Percentiles rank a stretch among this genome's conserved stretches.
These are phyloP conservation scores for Cynara cardunculus DNA, from an alignment of 129 eudicot genomes.

Conservation along the genomic window DNA sequence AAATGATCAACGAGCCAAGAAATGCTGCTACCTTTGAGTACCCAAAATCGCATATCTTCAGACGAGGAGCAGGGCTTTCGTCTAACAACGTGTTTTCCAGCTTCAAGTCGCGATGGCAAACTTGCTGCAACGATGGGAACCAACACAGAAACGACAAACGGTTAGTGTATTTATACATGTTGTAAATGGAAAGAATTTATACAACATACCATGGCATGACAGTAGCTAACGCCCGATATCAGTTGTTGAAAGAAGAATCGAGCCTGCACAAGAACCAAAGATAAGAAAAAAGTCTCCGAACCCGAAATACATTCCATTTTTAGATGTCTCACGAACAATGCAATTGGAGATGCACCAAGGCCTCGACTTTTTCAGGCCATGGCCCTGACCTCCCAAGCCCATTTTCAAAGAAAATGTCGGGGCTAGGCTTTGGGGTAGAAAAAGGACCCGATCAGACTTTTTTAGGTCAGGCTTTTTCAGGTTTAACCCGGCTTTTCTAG, in stretches of 20 bases:
- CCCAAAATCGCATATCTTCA: conserved; percentile 81
- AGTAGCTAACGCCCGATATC: conserved; percentile 65
- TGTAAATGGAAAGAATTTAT: not conserved
- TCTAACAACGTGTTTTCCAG: conserved; percentile 71
- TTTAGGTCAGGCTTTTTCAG: no score
- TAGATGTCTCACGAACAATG: not conserved
- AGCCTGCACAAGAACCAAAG: conserved; percentile 33
- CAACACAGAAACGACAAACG: conserved; percentile 1
- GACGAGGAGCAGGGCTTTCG: conserved; percentile 70
- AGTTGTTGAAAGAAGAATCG: conserved; percentile 54
- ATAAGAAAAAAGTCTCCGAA: not conserved
- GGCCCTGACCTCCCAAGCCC: no score
- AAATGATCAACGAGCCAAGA: not conserved
- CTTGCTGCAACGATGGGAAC: conserved; percentile 50
- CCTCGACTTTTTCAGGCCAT: not conserved
- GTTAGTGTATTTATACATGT: not conserved
- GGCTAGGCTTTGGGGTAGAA: no score
- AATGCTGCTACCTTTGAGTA: conserved; percentile 57
- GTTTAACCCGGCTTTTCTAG: no score
- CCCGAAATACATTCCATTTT: not conserved
- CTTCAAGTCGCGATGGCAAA: conserved; percentile 82
- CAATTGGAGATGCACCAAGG: not conserved
- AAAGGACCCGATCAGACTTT: no score
- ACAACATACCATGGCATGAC: conserved; percentile 53
- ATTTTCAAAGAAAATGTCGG: no score